Percentiles rank a stretch among this genome's conserved stretches.
Conservation (phyloP, 805 yeast species). For the Blastobotrys mokoenaii region DNA sequence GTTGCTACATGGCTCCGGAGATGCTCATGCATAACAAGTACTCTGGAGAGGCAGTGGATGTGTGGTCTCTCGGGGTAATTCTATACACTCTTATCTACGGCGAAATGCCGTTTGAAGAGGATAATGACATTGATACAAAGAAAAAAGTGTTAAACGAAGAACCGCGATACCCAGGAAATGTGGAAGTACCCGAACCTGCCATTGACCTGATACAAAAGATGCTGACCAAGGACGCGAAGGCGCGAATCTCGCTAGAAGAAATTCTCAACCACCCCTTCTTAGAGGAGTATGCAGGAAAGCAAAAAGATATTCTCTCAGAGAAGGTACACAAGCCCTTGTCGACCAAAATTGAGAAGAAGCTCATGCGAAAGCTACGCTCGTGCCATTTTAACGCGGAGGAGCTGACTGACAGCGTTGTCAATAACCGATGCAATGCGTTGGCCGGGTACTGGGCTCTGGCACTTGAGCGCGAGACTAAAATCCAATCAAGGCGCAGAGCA, state of each 20-base stretch:
- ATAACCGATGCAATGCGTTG: constrained; percentile 58
- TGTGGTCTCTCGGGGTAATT: constrained; percentile 90
- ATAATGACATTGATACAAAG: constrained; percentile 55
- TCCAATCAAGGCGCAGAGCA: constrained; percentile 9
- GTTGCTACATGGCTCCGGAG: constrained; percentile 97
- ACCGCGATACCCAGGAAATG: constrained; percentile 44
- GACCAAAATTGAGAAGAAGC: constrained; percentile 51
- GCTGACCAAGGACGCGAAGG: constrained; percentile 56
- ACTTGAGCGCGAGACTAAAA: constrained; percentile 41
- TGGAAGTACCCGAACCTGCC: constrained; percentile 29
- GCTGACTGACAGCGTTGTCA: constrained; percentile 48
- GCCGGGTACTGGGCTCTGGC: constrained; percentile 69
- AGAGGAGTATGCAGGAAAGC: constrained; percentile 36
- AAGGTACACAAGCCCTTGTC: constrained; percentile 40
- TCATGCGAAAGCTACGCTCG: constrained; percentile 51
- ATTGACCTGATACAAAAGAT: constrained; percentile 43
- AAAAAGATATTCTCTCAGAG: constrained; percentile 32
- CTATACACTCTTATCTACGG: constrained; percentile 79
- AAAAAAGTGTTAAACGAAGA: constrained; percentile 53
- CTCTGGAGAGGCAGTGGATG: constrained; percentile 70
- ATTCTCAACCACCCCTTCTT: constrained; percentile 45
- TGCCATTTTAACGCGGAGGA: constrained; percentile 57
- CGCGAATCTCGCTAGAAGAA: constrained; percentile 50
- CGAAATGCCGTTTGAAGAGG: constrained; percentile 85
- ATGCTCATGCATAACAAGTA: constrained; percentile 59